Percentiles rank a stretch among this genome's conserved stretches.
These are phyloP conservation scores for Ampelomyces quisqualis DNA, from an alignment of 2,329 filamentous ascomycete species.

Conservation along the genomic window DNA sequence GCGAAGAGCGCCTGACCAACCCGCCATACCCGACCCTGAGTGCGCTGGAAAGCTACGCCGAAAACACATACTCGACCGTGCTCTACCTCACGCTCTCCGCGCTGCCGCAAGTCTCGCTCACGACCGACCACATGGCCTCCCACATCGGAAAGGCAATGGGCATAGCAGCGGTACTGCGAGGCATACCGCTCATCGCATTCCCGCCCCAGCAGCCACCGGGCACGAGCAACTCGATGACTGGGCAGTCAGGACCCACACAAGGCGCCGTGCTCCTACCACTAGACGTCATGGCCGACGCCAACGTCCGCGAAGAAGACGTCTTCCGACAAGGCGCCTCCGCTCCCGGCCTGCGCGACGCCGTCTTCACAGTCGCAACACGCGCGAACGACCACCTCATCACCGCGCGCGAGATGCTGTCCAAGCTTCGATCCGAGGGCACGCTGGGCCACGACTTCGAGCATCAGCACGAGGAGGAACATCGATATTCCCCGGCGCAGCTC, in stretches of 20 bases:
- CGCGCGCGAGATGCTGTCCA: conserved; percentile 84
- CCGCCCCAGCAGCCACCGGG: conserved; percentile 62
- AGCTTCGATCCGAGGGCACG: conserved; percentile 69
- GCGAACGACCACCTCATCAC: conserved; percentile 97
- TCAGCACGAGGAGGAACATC: conserved; percentile 69
- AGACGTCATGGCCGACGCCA: conserved; percentile 81
- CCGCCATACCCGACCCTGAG: conserved; percentile 73
- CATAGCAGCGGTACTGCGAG: conserved; percentile 81
- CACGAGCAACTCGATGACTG: conserved; percentile 34
- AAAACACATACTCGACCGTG: conserved; percentile 91
- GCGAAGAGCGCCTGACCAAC: conserved; percentile 81
- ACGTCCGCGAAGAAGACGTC: conserved; percentile 84
- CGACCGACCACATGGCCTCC: conserved; percentile 88
- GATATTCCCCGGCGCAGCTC: conserved; percentile 48
- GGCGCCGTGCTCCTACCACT: conserved; percentile 77
- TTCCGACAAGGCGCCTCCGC: conserved; percentile 78
- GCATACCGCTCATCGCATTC: conserved; percentile 84
- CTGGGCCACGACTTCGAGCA: conserved; percentile 90
- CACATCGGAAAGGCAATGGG: conserved; percentile 94
- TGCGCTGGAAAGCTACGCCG: conserved; percentile 81
- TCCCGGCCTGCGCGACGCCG: conserved; percentile 78
- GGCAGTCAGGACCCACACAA: conserved; percentile 51
- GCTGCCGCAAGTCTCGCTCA: conserved; percentile 75
- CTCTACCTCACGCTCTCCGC: conserved; percentile 84
- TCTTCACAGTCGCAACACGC: conserved; percentile 88